These are phyloP conservation scores for Torulaspora microellipsoides DNA, from an alignment of 805 yeast genomes.

Conservation along the genomic window DNA sequence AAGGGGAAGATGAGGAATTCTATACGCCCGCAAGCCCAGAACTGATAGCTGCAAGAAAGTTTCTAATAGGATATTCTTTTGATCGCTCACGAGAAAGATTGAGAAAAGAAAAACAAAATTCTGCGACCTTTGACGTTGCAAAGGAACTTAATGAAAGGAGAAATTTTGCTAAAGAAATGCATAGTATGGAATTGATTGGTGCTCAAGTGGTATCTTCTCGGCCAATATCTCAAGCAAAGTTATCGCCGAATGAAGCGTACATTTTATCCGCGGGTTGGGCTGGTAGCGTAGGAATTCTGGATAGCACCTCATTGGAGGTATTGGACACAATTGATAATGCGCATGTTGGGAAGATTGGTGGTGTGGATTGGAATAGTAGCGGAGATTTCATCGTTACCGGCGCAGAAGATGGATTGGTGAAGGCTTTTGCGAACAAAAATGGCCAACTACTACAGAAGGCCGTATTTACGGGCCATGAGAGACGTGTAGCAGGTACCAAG, in stretches of 20 bases:
- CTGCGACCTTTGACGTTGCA: conserved; percentile 36
- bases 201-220: conserved; percentile 68
- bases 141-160: conserved; percentile 47
- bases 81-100: conserved; percentile 42
- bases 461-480: conserved; percentile 41
- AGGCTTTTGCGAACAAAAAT: conserved; percentile 33
- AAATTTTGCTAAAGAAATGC: conserved; percentile 33
- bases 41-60: conserved; percentile 47
- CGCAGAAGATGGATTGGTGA: conserved; percentile 44
- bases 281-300: conserved; percentile 58
- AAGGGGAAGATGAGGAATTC: conserved; percentile 70
- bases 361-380: conserved; percentile 57
- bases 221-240: conserved; percentile 58
- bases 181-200: conserved; percentile 46
- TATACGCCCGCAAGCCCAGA: conserved; percentile 71
- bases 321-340: conserved; percentile 15
- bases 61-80: conserved; percentile 51
- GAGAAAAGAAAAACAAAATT: conserved; percentile 28
- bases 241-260: conserved; percentile 36
- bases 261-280: conserved; percentile 81
- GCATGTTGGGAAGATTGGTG: conserved; percentile 61
- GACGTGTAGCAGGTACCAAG: conserved; percentile 55
- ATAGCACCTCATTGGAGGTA: conserved; percentile 37
- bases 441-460: conserved; percentile 21
- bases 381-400: conserved; percentile 38